These are phyloP conservation scores for Paxillus involutus DNA, from an alignment of 768 basidiomycete genomes.

Conservation along the genomic window DNA sequence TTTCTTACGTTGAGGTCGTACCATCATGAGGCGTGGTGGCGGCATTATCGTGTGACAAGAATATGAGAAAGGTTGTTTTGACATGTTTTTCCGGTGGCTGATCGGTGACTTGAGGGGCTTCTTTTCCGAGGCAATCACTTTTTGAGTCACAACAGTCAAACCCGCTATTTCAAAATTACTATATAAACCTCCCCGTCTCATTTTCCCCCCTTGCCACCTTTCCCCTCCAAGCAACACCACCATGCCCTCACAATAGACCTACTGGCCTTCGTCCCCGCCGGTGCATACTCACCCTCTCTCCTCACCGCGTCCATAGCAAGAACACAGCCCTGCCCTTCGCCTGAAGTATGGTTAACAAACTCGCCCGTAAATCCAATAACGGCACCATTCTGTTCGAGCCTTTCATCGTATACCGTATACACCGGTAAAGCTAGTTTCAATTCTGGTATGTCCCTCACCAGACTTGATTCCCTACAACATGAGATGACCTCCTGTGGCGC, in stretches of 20 bases:
- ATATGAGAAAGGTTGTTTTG: conserved; percentile 15
- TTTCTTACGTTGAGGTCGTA: conserved; percentile 5
- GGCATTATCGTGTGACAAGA: conserved; percentile 25
- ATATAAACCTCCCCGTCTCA: conserved; percentile 43
- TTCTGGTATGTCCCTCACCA: conserved; percentile 19
- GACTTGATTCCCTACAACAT: neutral
- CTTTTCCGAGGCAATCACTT: conserved; percentile 27
- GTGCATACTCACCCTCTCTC: neutral
- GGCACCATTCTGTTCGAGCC: conserved; percentile 87
- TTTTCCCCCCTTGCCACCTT: conserved; percentile 21
- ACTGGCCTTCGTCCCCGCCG: conserved; percentile 18
- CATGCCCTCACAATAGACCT: conserved; percentile 40
- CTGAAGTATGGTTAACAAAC: conserved; percentile 80
- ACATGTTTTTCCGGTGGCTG: conserved; percentile 25
- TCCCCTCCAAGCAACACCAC: conserved; percentile 27
- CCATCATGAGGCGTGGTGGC: conserved; percentile 11
- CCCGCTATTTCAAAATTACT: conserved; percentile 33
- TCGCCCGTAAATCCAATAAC: conserved; percentile 78
- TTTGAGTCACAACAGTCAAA: conserved; percentile 34
- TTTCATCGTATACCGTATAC: conserved; percentile 86
- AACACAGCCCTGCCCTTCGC: conserved; percentile 28
- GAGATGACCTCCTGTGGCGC: conserved; percentile 9
- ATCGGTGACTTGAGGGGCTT: conserved; percentile 24
- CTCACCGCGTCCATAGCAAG: conserved; percentile 24
- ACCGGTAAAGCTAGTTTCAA: conserved; percentile 40